These are phyloP conservation scores for Moesziomyces parantarcticus DNA, from an alignment of 1,284 basidiomycete species.

Conservation along the genomic window DNA sequence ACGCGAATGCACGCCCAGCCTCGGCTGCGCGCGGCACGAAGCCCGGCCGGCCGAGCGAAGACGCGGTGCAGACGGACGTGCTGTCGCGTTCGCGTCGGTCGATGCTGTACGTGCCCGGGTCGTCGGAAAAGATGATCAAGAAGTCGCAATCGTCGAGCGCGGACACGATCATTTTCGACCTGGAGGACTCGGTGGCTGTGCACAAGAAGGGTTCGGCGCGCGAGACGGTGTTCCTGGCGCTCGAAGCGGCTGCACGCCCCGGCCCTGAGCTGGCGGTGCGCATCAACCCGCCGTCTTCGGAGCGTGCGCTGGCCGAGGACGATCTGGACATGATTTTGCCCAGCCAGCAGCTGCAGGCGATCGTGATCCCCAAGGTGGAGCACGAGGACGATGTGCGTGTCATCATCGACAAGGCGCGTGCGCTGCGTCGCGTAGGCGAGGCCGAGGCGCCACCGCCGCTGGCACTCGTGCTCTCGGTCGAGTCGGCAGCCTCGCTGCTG, in stretches of 20 bases:
- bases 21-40: not conserved
- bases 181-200: conserved; percentile 62
- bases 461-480: conserved; percentile 59
- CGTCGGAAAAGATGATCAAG: conserved; percentile 64
- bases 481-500: conserved; percentile 57
- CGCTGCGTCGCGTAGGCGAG: conserved; percentile 10
- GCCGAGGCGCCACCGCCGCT: conserved; percentile 13
- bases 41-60: not conserved
- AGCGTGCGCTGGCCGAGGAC: conserved; percentile 37
- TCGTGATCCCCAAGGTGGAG: conserved; percentile 65
- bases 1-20: too few relatives aligned
- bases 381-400: conserved; percentile 49
- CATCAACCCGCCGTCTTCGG: conserved; percentile 62
- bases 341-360: conserved; percentile 44
- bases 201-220: conserved; percentile 63
- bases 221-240: conserved; percentile 56
- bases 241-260: conserved; percentile 44
- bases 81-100: conserved; percentile 35
- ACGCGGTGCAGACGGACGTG: not conserved
- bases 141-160: conserved; percentile 46
- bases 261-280: conserved; percentile 61
- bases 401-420: conserved; percentile 45
- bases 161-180: conserved; percentile 64
- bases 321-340: conserved; percentile 64
- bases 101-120: conserved; percentile 64